A percentile compares a stretch with the other conserved stretches of the same genome.
phyloP scores from a whole-genome alignment of 768 basidiomycete species.

The Tricholoma sp. region DNA sequence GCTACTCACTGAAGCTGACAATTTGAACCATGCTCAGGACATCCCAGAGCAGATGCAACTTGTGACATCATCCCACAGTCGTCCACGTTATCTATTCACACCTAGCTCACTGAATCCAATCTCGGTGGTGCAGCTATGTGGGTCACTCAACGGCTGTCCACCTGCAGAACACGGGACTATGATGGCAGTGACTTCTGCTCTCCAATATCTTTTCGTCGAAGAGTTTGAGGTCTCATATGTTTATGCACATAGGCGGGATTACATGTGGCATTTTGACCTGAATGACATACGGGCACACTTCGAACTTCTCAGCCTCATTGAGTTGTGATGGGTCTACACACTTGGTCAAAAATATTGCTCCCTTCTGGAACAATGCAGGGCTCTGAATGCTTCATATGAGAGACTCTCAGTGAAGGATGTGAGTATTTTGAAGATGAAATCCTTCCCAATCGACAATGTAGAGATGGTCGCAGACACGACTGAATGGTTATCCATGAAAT shows the following conservation, averaged over 20 bases:
- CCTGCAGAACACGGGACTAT: conserved; percentile 69
- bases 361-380: no score
- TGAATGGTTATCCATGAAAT: no score
- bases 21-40: conserved; percentile 84
- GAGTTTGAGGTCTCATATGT: conserved; percentile 94
- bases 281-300: no score
- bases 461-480: no score
- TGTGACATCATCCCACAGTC: conserved; percentile 67
- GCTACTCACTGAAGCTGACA: conserved; percentile 89
- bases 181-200: conserved; percentile 70
- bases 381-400: no score
- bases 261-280: no score
- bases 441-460: conserved; percentile 62
- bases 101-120: conserved; percentile 65
- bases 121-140: no score
- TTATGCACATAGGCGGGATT: conserved; percentile 87
- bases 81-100: conserved; percentile 55
- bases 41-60: conserved; percentile 96
- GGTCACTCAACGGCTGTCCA: conserved; percentile 79
- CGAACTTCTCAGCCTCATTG: no score
- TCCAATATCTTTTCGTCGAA: conserved; percentile 81
- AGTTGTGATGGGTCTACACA: no score
- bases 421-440: conserved; percentile 74
- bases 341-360: no score
- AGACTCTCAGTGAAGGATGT: no score